Conservation (phyloP, 306 rosid genomes). For the Corylus heterophylla region DNA sequence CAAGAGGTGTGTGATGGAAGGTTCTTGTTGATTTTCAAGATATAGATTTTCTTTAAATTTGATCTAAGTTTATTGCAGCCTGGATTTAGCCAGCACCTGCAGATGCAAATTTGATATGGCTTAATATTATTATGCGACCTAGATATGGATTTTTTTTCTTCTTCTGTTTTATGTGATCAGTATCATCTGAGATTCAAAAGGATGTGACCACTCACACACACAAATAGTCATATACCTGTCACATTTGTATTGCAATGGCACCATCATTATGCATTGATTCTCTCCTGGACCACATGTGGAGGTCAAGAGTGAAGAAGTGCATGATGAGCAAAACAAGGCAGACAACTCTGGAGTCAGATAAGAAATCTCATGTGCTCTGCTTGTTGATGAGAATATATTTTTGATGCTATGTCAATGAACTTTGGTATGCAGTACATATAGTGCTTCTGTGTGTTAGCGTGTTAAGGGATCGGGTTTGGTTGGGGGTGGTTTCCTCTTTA, state of each 20-base stretch:
- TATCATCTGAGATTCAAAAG: neutral
- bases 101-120: neutral
- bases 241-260: neutral
- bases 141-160: neutral
- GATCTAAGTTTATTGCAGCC: neutral
- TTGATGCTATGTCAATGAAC: neutral
- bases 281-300: neutral
- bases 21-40: neutral
- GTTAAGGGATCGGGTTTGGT: neutral
- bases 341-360: neutral
- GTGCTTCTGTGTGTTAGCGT: neutral
- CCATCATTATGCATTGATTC: neutral
- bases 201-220: neutral
- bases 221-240: neutral
- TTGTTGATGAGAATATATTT: neutral
- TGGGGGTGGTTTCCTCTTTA: neutral
- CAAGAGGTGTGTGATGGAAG: slow-evolving; percentile 63
- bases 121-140: neutral
- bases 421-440: neutral
- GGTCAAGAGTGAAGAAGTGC: neutral
- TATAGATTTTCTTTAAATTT: neutral
- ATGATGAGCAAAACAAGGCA: neutral
- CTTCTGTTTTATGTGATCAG: neutral
- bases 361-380: neutral
- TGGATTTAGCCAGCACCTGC: neutral